Conservation (phyloP, 768 basidiomycete genomes). For the Podaxis sp. region DNA sequence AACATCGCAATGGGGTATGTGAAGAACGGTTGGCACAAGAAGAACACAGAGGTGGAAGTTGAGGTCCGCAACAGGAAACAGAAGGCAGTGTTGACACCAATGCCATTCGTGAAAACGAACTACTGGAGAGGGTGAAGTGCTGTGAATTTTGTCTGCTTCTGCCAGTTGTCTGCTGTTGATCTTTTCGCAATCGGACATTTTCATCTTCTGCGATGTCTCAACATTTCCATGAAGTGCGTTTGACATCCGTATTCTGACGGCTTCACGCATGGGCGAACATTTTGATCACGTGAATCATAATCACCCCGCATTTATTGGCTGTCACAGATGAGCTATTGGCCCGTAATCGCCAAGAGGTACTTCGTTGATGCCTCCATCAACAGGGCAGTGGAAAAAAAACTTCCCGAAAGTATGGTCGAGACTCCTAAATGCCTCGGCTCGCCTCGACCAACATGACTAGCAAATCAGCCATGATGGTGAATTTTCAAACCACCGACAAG, state of each 20-base stretch:
- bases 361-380: background rate
- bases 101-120: constrained; percentile 85
- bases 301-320: background rate
- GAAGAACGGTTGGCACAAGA: constrained; percentile 78
- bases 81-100: constrained; percentile 66
- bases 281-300: background rate
- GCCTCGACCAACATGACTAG: background rate
- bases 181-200: background rate
- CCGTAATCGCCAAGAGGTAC: background rate
- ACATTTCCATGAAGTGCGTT: background rate
- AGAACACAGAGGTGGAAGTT: constrained; percentile 79
- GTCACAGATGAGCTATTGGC: background rate
- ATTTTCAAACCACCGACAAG: background rate
- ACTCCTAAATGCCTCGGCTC: background rate
- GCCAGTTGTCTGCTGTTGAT: background rate
- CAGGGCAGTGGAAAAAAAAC: background rate
- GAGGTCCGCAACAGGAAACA: constrained; percentile 81
- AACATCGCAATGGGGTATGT: constrained; percentile 99
- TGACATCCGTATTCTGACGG: background rate
- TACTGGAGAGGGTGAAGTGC: constrained; percentile 63
- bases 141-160: background rate
- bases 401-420: background rate
- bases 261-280: background rate
- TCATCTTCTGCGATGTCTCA: background rate
- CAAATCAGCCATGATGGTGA: background rate